phyloP scores from a whole-genome alignment of 805 yeast species.

The Isabelozyma pseudorhagii region DNA sequence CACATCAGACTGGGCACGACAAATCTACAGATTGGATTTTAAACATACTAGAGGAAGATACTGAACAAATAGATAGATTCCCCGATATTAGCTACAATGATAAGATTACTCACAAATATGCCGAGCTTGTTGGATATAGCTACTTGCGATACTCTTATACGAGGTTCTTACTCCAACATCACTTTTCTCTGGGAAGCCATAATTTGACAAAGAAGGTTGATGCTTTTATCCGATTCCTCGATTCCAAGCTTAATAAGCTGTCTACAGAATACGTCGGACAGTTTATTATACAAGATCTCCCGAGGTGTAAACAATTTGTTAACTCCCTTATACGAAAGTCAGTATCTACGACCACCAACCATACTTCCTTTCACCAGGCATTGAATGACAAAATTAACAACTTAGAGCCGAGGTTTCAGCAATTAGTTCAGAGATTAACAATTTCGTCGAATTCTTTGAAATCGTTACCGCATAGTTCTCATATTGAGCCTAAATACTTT shows the following conservation, averaged over 20 bases:
- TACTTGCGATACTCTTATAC: not conserved
- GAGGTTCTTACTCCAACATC: not conserved
- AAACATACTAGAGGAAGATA: not conserved
- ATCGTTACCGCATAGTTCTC: not conserved
- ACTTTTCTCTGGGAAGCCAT: not conserved
- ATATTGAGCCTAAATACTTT: not conserved
- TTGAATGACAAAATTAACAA: not conserved
- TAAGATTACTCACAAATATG: too few relatives aligned
- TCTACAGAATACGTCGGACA: conserved; percentile 1
- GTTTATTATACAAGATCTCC: conserved; percentile 1
- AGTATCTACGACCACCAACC: not conserved
- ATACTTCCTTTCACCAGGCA: not conserved
- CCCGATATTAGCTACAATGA: too few relatives aligned
- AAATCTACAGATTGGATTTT: not conserved
- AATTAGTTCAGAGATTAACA: not conserved
- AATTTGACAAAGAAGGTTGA: not conserved
- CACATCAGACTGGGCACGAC: not conserved
- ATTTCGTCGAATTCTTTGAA: not conserved
- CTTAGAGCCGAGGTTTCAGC: not conserved
- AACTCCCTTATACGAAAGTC: not conserved
- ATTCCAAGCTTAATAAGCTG: not conserved
- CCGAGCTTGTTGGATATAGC: not conserved
- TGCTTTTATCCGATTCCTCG: not conserved
- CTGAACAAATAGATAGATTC: not conserved
- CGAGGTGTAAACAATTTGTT: not conserved